These are phyloP conservation scores for Aphanocladium album DNA, from an alignment of 2,329 filamentous ascomycete genomes.

Conservation along the genomic window DNA sequence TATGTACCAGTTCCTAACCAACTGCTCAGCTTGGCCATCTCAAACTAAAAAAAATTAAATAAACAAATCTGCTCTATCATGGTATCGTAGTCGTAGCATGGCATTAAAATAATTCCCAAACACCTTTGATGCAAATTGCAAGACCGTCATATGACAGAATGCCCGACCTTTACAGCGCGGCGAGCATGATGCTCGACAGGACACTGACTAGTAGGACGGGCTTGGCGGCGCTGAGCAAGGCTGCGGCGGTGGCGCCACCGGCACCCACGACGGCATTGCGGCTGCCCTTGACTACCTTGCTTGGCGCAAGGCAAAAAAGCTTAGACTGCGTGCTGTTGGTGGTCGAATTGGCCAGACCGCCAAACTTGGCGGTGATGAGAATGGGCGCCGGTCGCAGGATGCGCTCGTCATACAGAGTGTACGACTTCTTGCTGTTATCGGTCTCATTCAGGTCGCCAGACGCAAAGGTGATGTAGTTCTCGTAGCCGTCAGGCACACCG, in stretches of 20 bases:
- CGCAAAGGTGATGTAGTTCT: constrained; percentile 3
- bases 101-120: neutral
- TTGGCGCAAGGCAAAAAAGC: constrained; percentile 10
- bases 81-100: constrained; percentile 9
- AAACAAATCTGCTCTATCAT: neutral
- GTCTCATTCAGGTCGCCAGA: neutral
- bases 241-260: neutral
- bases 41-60: neutral
- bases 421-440: neutral
- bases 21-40: neutral
- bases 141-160: neutral
- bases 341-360: neutral
- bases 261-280: neutral
- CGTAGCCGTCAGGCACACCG: constrained; percentile 7
- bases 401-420: neutral
- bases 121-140: neutral
- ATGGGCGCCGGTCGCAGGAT: constrained; percentile 7
- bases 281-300: constrained; percentile 6
- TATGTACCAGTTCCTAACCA: neutral
- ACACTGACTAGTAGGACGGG: neutral
- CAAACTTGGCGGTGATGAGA: neutral
- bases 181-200: neutral
- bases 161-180: neutral
- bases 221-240: neutral
- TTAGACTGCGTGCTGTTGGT: neutral